Evolutionary conservation across 2,329 filamentous ascomycete species (phyloP), one percentile per base, ranked within the genome.

Genomic region (Cadophora malorum): DNA sequence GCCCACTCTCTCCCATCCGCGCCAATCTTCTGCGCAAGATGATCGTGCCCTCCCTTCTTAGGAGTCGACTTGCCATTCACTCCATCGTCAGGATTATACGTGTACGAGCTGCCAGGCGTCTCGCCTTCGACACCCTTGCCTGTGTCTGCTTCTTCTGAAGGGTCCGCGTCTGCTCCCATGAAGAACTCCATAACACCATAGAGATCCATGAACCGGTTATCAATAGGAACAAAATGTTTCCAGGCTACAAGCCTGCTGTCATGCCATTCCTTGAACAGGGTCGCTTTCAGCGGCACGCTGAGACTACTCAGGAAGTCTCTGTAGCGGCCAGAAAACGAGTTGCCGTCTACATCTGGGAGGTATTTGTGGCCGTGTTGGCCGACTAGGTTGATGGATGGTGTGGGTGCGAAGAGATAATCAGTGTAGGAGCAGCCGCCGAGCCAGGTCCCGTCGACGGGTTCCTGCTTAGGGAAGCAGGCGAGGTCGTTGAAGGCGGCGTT

Each of bases 221-320:
- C 90, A 86, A 94, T 89, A 6, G 92, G 92, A 2, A 93, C 88
- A 73, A 92, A 94, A 78, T 95, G 92, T 74, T 88, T 87, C 92
- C 92, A 95, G 0, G 91, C 84, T 1, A 92, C 80, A 1, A 95
- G 81, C 0, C 92, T 84, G 62, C 84, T 85, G 76, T 94, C 91
- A 75, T 94, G 91, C 92, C 91, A 94, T 77, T 95, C 92, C 14
- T 86, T 84, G 79, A 89, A 94, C 25, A 94, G 80, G 0, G 91
- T 93, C 1, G 90, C 86, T 80, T 94, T 94, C 80, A 95, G 86
- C 0, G 90, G 90, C 9, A 93, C 78, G 4, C 85, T 88, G 0
- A 86, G 90, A 31, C 86, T 90, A 35, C 85, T 82, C 41, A 94
- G 79, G 76, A 94, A 92, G 0, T 84, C 86, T 1, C 88, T 83